A percentile compares a stretch with the other conserved stretches of the same genome.
Evolutionary conservation across 2,329 filamentous ascomycete species (phyloP).

Genomic region (Orbilia brochopaga): DNA sequence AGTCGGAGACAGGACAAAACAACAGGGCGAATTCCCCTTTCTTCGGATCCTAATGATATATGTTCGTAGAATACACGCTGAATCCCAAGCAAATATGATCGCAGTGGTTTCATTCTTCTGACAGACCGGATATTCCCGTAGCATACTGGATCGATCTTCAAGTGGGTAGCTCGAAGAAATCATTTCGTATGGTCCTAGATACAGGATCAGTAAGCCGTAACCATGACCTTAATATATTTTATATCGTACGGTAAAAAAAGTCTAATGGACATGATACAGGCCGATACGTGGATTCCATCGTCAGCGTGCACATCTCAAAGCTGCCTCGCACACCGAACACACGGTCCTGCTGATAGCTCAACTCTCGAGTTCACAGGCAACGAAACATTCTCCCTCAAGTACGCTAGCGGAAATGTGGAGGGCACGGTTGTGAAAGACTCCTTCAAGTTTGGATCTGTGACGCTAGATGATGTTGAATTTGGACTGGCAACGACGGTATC

Average conservation of each 20-base stretch:
- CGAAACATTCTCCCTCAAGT: slow-evolving; percentile 70
- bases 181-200: slow-evolving; percentile 69
- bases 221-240: neutral
- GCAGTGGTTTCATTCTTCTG: neutral
- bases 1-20: slow-evolving; percentile 15
- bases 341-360: slow-evolving; percentile 70
- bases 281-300: slow-evolving; percentile 84
- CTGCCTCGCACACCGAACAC: slow-evolving; percentile 73
- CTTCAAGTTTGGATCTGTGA: slow-evolving; percentile 70
- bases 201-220: slow-evolving; percentile 64
- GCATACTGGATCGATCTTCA: slow-evolving; percentile 59
- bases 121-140: slow-evolving; percentile 13
- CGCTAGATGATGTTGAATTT: slow-evolving; percentile 68
- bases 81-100: neutral
- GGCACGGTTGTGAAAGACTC: slow-evolving; percentile 72
- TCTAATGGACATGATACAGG: slow-evolving; percentile 25
- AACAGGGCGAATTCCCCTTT: slow-evolving; percentile 18
- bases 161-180: slow-evolving; percentile 65
- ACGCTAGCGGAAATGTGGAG: slow-evolving; percentile 76
- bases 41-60: slow-evolving; percentile 39
- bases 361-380: slow-evolving; percentile 64
- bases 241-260: slow-evolving; percentile 4
- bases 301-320: slow-evolving; percentile 69
- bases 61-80: slow-evolving; percentile 12
- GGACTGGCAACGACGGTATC: slow-evolving; percentile 76